Conservation (phyloP, 2,329 filamentous ascomycete species). For the Myriosclerotinia duriaeana region DNA sequence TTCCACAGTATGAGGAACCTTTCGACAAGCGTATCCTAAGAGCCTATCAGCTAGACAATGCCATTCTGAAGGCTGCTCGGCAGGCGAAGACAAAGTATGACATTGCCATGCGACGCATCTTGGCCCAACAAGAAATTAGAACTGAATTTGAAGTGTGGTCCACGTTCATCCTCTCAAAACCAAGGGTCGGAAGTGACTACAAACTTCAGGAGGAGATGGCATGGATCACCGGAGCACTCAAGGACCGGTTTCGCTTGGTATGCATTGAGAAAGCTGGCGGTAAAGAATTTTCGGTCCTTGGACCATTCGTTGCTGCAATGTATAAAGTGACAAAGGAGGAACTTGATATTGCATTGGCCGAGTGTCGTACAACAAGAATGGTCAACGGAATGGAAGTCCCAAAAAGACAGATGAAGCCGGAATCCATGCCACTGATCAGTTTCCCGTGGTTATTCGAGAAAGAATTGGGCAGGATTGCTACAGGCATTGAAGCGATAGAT, state of each 20-base stretch:
- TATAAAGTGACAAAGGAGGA: conserved; percentile 79
- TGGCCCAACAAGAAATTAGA: conserved; percentile 78
- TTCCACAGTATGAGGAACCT: conserved; percentile 65
- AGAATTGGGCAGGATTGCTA: conserved; percentile 69
- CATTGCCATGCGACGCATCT: conserved; percentile 69
- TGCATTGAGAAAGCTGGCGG: conserved; percentile 67
- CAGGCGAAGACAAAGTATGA: conserved; percentile 79
- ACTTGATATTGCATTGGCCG: conserved; percentile 57
- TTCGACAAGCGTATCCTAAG: conserved; percentile 77
- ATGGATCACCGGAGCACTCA: conserved; percentile 63
- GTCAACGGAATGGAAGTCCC: conserved; percentile 44
- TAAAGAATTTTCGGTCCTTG: conserved; percentile 57
- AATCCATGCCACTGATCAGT: conserved; percentile 76
- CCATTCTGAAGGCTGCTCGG: conserved; percentile 57
- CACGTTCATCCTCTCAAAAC: conserved; percentile 76
- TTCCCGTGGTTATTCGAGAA: conserved; percentile 90
- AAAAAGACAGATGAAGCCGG: conserved; percentile 44
- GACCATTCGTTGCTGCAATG: conserved; percentile 79
- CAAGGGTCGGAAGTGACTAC: conserved; percentile 72
- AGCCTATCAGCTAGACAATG: conserved; percentile 56
- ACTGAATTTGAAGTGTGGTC: conserved; percentile 94
- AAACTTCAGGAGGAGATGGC: conserved; percentile 84
- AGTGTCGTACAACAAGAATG: conserved; percentile 45
- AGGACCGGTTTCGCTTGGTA: conserved; percentile 64
- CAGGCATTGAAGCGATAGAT: conserved; percentile 36